A percentile compares a stretch with the other conserved stretches of the same genome.
Evolutionary conservation across 2,329 filamentous ascomycete genomes (phyloP).

Genomic region (Chaetomiaceae sp.): DNA sequence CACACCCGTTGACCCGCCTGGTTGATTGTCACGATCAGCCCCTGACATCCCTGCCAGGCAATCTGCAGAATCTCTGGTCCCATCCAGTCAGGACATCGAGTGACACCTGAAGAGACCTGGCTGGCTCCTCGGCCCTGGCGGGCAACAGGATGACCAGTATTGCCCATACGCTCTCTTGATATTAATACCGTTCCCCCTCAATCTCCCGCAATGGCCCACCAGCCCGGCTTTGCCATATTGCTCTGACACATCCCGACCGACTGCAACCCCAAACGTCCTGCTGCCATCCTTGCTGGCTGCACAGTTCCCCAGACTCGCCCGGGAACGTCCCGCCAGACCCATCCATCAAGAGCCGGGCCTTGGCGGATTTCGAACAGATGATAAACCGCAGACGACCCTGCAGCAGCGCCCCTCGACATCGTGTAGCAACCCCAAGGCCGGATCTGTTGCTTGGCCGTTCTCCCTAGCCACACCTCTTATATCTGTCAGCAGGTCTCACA

Average conservation of each 20-base stretch:
- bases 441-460: not conserved
- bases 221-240: constrained; percentile 31
- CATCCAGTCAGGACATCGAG: constrained; percentile 19
- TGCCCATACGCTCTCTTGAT: constrained; percentile 24
- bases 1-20: constrained; percentile 27
- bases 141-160: constrained; percentile 19
- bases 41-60: constrained; percentile 25
- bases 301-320: constrained; percentile 18
- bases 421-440: constrained; percentile 4
- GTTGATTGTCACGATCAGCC: constrained; percentile 24
- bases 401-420: not conserved
- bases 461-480: not conserved
- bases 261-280: constrained; percentile 19
- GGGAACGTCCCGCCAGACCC: not conserved
- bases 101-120: constrained; percentile 19
- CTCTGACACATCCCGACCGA: constrained; percentile 27
- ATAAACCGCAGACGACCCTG: constrained; percentile 17
- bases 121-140: constrained; percentile 18
- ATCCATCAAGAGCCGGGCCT: constrained; percentile 20
- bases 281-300: constrained; percentile 14
- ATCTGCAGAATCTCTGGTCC: constrained; percentile 23
- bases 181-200: constrained; percentile 23
- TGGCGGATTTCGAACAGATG: constrained; percentile 5
- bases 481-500: not conserved
- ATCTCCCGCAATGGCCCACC: constrained; percentile 28